These are phyloP conservation scores for Linum usitatissimum DNA, from an alignment of 345 rosid genomes.

Conservation along the genomic window DNA sequence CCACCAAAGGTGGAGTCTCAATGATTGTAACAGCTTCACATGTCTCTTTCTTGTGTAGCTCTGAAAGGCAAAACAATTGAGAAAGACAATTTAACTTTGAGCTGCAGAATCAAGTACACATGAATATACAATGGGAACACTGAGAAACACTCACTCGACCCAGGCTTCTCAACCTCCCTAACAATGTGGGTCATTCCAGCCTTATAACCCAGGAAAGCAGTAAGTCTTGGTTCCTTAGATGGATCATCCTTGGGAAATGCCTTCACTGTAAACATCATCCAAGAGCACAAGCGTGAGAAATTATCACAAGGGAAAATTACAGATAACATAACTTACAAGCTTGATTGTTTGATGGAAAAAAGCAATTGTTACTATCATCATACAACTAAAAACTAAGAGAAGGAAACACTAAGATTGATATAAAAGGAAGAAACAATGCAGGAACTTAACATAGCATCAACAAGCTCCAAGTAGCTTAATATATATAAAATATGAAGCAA, in stretches of 20 bases:
- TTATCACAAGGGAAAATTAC: no score
- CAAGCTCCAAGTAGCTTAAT: no score
- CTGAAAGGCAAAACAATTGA: conserved; percentile 16
- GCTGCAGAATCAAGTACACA: neutral
- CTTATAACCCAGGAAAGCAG: conserved; percentile 84
- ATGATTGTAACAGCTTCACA: conserved; percentile 78
- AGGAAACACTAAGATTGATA: no score
- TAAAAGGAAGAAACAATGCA: no score
- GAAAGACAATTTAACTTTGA: neutral
- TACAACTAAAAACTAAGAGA: no score
- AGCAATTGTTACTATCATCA: no score
- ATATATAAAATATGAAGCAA: no score
- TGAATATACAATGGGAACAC: neutral
- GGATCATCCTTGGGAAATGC: conserved; percentile 85
- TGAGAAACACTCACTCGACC: conserved; percentile 50
- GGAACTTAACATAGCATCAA: no score
- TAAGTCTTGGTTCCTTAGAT: conserved; percentile 61
- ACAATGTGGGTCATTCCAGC: conserved; percentile 97
- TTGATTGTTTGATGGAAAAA: no score
- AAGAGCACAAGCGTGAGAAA: neutral
- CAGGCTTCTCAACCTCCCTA: conserved; percentile 78
- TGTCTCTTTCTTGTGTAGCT: conserved; percentile 91
- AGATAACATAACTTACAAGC: no score
- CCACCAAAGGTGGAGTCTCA: conserved; percentile 77
- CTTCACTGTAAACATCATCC: conserved; percentile 45